Conservation (phyloP, 2,329 filamentous ascomycete genomes). For the Grosmannia serpens region DNA sequence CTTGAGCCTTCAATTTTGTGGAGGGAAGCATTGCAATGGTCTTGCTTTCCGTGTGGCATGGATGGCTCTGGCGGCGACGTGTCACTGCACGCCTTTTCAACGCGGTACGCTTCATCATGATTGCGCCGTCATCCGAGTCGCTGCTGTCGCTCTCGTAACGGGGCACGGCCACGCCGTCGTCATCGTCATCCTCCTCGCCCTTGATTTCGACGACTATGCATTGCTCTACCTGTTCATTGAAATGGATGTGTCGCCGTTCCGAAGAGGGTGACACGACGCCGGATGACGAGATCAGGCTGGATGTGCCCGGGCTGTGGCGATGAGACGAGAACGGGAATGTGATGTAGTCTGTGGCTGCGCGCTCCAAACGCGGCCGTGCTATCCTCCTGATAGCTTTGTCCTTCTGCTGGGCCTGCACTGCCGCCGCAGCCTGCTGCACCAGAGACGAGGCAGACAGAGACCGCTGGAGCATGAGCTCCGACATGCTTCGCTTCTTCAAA, state of each 20-base stretch:
- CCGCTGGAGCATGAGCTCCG: conserved; percentile 83
- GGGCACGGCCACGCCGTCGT: conserved; percentile 27
- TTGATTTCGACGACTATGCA: conserved; percentile 89
- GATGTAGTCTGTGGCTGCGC: conserved; percentile 58
- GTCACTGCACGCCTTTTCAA: conserved; percentile 46
- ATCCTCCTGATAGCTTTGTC: conserved; percentile 32
- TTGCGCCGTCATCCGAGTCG: conserved; percentile 63
- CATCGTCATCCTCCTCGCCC: conserved; percentile 62
- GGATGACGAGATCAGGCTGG: conserved; percentile 57
- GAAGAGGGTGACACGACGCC: conserved; percentile 51
- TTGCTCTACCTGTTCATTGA: conserved; percentile 91
- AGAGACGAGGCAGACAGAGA: conserved; percentile 82
- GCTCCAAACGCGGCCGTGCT: conserved; percentile 44
- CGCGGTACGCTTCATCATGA: conserved; percentile 67
- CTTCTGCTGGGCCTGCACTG: conserved; percentile 70
- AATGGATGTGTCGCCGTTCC: conserved; percentile 80
- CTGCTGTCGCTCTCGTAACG: conserved; percentile 35
- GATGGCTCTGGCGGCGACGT: conserved; percentile 29
- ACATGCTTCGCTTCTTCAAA: conserved; percentile 92
- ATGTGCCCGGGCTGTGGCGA: conserved; percentile 49
- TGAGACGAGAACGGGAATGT: conserved; percentile 52
- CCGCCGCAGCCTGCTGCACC: conserved; percentile 77
- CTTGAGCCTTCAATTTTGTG: conserved; percentile 75
- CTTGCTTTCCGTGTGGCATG: conserved; percentile 51
- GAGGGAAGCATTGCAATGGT: conserved; percentile 82